Evolutionary conservation across 768 basidiomycete genomes (phyloP), one percentile per base, ranked within the genome.

Genomic region (Hysterangium stoloniferum): DNA sequence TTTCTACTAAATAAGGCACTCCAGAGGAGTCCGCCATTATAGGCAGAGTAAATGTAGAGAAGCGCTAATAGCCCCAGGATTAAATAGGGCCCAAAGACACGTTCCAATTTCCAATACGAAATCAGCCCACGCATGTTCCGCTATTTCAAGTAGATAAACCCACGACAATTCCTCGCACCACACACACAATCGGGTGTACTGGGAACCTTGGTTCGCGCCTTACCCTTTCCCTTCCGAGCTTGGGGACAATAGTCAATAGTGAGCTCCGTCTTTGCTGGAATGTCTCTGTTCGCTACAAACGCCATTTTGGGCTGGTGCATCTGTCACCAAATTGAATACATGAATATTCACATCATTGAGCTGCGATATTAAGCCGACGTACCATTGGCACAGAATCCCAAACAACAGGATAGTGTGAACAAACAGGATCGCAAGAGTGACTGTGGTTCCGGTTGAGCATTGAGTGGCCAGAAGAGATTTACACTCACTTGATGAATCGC

Each of bases 401-500:
- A 0, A 84, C 72, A 1, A 78, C 82, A 11, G 75, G 71, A 51
- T 74, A 82, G 1, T 82, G 72, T 0, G 58, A 56, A 52, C 80
- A 60, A 54, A 83, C 84, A 4, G 84, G 82, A 12, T 67, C 60
- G 55, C 84, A 86, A 0, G 82, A 84, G 58, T 86, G 84, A 56
- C 84, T 86, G 56, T n/a, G 22, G 24, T 13, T 25, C 15, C 17
- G 52, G 22, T 17, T 8, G n/a, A 19, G 15, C 4, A 56, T 4
- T 17, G 8, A 49, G 29, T 9, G 4, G 12, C 27, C 28, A 31
- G 31, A 51, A 7, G 22, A 17, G 25, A 29, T 19, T 24, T 9
- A 62, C 79, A 52, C n/a, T n/a, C 56, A 83, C 84, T 86, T 86
- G 28, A 86, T 68, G 54, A 86, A 86, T 4, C 83, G 73, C 6